Conservation (phyloP, 768 basidiomycete species). For the Lentinus brumalis region DNA sequence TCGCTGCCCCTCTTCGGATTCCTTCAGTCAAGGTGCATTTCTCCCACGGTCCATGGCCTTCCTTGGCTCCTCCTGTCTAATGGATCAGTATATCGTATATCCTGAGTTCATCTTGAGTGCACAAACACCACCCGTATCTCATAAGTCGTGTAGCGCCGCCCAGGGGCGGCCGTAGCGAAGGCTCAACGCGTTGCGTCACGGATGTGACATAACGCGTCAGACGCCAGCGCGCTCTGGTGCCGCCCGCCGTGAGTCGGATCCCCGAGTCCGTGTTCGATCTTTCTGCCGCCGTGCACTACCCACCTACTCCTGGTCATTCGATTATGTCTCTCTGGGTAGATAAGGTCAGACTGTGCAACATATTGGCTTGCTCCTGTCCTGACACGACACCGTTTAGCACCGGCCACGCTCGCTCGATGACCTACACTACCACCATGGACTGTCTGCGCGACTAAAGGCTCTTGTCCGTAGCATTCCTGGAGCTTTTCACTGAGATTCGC, state of each 20-base stretch:
- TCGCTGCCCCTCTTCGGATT: no score
- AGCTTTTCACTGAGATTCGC: not conserved
- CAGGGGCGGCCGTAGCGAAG: no score
- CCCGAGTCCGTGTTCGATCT: no score
- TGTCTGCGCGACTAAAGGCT: constrained; percentile 79
- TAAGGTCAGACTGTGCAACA: constrained; percentile 34
- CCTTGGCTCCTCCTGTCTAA: no score
- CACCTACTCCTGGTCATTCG: not conserved
- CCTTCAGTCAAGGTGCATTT: no score
- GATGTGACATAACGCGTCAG: not conserved
- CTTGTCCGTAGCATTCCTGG: constrained; percentile 50
- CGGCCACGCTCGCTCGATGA: constrained; percentile 83
- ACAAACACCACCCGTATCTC: no score
- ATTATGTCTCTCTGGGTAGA: constrained; percentile 52
- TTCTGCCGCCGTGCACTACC: no score
- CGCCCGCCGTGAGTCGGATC: constrained; percentile 13
- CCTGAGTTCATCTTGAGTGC: no score
- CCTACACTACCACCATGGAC: constrained; percentile 83
- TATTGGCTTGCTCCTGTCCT: not conserved
- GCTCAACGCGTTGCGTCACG: not conserved
- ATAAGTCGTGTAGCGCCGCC: no score
- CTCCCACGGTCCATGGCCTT: no score
- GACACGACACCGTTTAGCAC: constrained; percentile 51
- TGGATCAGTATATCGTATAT: no score
- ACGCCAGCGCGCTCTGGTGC: constrained; percentile 4